Percentiles rank a stretch among this genome's conserved stretches.
phyloP scores from a whole-genome alignment of 352 stramenopile genomes.

The Globisporangium takayamanum region DNA sequence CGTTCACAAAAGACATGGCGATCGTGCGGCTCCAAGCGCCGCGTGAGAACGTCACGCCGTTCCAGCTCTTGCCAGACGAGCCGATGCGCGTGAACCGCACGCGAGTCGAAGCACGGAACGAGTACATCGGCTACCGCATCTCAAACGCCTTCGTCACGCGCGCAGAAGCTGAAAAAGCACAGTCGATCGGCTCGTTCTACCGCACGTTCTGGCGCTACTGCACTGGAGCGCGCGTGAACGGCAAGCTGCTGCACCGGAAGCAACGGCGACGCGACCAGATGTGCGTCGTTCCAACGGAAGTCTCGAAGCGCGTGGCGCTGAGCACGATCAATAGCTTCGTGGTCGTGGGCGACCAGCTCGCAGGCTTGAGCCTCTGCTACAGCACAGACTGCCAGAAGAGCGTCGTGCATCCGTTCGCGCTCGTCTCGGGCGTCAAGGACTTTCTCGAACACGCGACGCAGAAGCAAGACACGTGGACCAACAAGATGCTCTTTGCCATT shows the following conservation, averaged over 20 bases:
- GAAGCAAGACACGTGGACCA: conserved; percentile 14
- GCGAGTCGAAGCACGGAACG: conserved; percentile 7
- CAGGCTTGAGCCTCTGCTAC: conserved; percentile 17
- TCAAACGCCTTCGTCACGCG: conserved; percentile 11
- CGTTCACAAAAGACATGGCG: conserved; percentile 16
- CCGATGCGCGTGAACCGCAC: conserved; percentile 8
- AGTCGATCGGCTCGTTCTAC: conserved; percentile 8
- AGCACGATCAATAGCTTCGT: conserved; percentile 20
- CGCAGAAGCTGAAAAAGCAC: conserved; percentile 7
- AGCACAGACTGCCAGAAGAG: neutral
- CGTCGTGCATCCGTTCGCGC: conserved; percentile 16
- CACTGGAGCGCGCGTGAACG: conserved; percentile 1
- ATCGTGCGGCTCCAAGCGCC: conserved; percentile 15
- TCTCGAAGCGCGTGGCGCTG: conserved; percentile 12
- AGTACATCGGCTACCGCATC: conserved; percentile 13
- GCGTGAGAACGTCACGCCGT: conserved; percentile 11
- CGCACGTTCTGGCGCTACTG: conserved; percentile 21
- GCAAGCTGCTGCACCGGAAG: neutral
- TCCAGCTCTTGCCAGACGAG: conserved; percentile 17
- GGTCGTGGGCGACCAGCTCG: conserved; percentile 21
- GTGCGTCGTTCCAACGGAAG: conserved; percentile 12
- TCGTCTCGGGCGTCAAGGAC: conserved; percentile 14
- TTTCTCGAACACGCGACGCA: conserved; percentile 21
- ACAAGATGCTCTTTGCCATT: conserved; percentile 13
- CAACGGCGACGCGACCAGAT: conserved; percentile 8